Percentiles rank a stretch among this genome's conserved stretches.
Evolutionary conservation across 345 rosid genomes (phyloP).

Genomic region (Punica granatum): DNA sequence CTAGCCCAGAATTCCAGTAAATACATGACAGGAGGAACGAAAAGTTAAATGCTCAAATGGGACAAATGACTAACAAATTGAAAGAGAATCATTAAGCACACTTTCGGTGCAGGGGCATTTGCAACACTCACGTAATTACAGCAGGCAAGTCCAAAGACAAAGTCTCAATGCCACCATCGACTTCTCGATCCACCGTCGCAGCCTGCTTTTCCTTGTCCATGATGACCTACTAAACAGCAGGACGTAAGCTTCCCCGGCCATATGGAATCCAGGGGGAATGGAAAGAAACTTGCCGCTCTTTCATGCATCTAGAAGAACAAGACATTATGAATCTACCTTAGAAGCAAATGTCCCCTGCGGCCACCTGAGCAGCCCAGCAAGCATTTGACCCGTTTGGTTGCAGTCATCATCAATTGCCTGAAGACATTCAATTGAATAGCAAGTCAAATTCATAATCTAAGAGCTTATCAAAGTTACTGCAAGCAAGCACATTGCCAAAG

Average conservation of each 20-base stretch:
- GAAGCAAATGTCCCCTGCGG: constrained; percentile 97
- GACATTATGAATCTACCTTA: constrained; percentile 34
- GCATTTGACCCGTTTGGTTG: constrained; percentile 97
- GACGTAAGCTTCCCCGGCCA: constrained; percentile 11
- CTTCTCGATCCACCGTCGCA: constrained; percentile 88
- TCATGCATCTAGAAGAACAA: background rate
- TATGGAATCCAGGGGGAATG: background rate
- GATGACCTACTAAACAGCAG: constrained; percentile 55
- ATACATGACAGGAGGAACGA: background rate
- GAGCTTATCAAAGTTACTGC: background rate
- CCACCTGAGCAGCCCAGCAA: constrained; percentile 91
- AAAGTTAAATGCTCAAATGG: background rate
- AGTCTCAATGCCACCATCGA: constrained; percentile 91
- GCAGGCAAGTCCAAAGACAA: constrained; percentile 73
- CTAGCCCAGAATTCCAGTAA: too few relatives aligned
- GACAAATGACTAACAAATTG: background rate
- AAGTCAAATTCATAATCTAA: background rate
- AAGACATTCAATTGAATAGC: background rate
- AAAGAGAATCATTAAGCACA: background rate
- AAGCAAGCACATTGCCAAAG: background rate
- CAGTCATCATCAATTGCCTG: constrained; percentile 99
- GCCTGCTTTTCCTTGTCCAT: constrained; percentile 60
- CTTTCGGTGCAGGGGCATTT: background rate
- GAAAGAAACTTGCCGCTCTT: too few relatives aligned
- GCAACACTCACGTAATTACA: constrained; percentile 51